phyloP scores from a whole-genome alignment of 805 yeast species.

The Grigorovia yakushimaensis region DNA sequence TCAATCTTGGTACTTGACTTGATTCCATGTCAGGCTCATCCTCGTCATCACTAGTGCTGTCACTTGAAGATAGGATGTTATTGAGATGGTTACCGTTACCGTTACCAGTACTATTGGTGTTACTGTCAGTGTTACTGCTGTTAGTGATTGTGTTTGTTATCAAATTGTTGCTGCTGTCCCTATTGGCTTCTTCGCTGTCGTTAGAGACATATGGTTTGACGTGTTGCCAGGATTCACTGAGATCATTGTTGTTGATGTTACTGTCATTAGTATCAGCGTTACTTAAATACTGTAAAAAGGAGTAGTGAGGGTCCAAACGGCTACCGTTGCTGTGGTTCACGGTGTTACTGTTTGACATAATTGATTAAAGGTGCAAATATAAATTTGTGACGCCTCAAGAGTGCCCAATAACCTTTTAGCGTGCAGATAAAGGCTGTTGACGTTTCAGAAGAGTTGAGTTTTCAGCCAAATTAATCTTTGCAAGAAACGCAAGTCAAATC shows the following conservation, averaged over 20 bases:
- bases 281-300: constrained; percentile 21
- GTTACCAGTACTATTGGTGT: constrained; percentile 6
- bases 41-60: constrained; percentile 23
- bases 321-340: background rate
- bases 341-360: background rate
- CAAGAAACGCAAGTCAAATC: background rate
- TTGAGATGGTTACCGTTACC: background rate
- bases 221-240: constrained; percentile 24
- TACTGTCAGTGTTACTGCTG: constrained; percentile 11
- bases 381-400: too few species aligned
- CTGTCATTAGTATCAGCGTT: background rate
- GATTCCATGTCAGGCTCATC: constrained; percentile 6
- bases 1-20: background rate
- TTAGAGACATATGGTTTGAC: constrained; percentile 11
- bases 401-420: too few species aligned
- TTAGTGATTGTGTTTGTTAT: background rate
- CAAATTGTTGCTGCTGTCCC: constrained; percentile 13
- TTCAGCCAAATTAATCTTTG: background rate
- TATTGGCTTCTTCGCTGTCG: constrained; percentile 11
- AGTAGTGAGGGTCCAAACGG: constrained; percentile 24
- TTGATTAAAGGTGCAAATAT: background rate
- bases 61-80: constrained; percentile 17
- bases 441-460: background rate
- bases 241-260: background rate
- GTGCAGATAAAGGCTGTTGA: too few species aligned